Evolutionary conservation across 768 basidiomycete species (phyloP), one percentile per base, ranked within the genome.

Genomic region (Panaeolus papilionaceus): DNA sequence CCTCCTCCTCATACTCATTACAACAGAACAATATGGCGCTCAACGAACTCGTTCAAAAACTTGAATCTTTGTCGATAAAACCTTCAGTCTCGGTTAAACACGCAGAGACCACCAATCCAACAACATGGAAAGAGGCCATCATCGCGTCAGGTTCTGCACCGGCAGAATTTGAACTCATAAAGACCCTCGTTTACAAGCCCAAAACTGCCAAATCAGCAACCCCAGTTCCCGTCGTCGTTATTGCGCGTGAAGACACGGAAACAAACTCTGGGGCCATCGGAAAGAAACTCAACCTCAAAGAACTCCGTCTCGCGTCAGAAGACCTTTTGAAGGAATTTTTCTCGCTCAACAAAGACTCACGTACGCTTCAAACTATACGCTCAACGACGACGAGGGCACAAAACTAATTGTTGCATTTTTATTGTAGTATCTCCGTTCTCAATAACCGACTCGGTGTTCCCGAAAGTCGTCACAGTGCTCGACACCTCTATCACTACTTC

Each of bases 121-220:
- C 87, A 0, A 79, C 88, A 54, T 97, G 95, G 95, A 88, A 87
- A 70, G 89, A 89, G 51, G 87, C 90, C 51, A 79, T 98, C 72
- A 81, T 85, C 68, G 82, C 85, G 7, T 77, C 79, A 63, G 71
- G 84, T 44, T 79, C 84, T 12, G 80, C 84, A 26, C 89, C 91
- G 1, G 80, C 79, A 61, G 81, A 83, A 16, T 93, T 91, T 74
- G 88, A 92, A 76, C 84, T 94, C 72, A 85, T 92, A 76, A 96
- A 95, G 78, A 93, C 92, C 61, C 90, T 96, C 71, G 91, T 97
- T 66, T 97, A 94, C 90, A 98, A 98, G 77, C 96, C 96, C 38
- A 96, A 96, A 80, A 95, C 95, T 2, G 92, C 95, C n/a, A 98
- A 98, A 78, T 86, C 88, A 0, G 93, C 92, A 7, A 88, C 86